Evolutionary conservation across 2,329 filamentous ascomycete species (phyloP), one percentile per base, ranked within the genome.

Genomic region (Botrytis tulipae): DNA sequence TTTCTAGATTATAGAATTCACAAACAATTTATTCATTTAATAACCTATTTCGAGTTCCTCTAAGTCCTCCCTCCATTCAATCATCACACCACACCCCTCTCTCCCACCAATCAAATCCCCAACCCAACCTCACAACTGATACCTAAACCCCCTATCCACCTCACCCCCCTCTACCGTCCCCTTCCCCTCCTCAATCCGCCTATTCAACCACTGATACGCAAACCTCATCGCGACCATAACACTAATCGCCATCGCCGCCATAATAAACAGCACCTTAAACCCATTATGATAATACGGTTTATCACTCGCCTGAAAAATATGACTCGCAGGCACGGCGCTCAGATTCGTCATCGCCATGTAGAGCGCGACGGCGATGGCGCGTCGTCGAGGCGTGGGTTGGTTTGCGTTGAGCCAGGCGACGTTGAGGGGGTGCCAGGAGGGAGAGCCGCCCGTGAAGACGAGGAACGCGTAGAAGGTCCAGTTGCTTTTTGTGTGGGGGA

Each of bases 361-460:
- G 8, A 72, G 48, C 9, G 70, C 62, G 12, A 72, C 40, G 1
- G 70, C 70, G 2, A 72, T 72, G 9, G 70, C 70, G 40, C 70
- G 70, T 35, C 70, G 61, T 14, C 70, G 61, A 18, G 70, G 70
- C 0, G 70, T 72, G 2, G 70, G 48, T 54, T 72, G 70, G 22
- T 72, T 72, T 18, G 70, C 70, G 22, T 60, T 67, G 16, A 72
- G 70, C 70, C 70, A 72, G 29, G 70, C 70, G 18, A 72, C 70
- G 40, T 72, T 72, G n/a, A 72, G 51, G n/a, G 70, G 70, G 8
- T 68, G 70, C 70, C 70, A 72, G 37, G 70, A 72, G 46, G 70
- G 70, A 0, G 70, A 68, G 12, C 70, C 70, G 4, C 48, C 62
- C 1, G 70, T 72, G 48, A 72, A 72, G 16, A 72, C 70, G 29